Conservation (phyloP, 2,329 filamentous ascomycete genomes). For the Colletotrichum salicis region DNA sequence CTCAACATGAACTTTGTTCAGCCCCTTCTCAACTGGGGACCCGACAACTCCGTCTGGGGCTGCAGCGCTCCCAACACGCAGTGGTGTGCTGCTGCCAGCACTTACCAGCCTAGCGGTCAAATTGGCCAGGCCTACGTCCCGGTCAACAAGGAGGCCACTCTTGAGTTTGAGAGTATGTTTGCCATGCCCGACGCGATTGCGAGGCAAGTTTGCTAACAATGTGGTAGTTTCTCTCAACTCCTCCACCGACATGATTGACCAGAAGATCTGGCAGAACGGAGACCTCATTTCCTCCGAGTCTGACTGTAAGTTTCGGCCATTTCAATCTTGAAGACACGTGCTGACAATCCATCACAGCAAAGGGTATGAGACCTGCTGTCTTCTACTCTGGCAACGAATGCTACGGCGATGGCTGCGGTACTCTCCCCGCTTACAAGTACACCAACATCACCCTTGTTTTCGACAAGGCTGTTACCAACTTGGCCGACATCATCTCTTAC, state of each 20-base stretch:
- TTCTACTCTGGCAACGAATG: conserved; percentile 28
- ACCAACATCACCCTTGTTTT: conserved; percentile 27
- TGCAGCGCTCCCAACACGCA: conserved; percentile 25
- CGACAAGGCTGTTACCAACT: conserved; percentile 10
- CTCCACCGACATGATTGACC: conserved; percentile 20
- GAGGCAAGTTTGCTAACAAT: not conserved
- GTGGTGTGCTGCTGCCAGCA: conserved; percentile 23
- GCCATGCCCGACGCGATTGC: not conserved
- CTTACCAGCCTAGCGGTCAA: conserved; percentile 14
- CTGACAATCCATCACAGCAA: conserved; percentile 8
- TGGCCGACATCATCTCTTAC: conserved; percentile 14
- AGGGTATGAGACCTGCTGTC: conserved; percentile 20
- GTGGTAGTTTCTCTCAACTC: conserved; percentile 13
- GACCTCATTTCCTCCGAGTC: conserved; percentile 17
- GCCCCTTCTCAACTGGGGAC: conserved; percentile 25
- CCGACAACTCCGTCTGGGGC: conserved; percentile 16
- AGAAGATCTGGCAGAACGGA: conserved; percentile 16
- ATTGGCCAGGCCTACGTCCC: conserved; percentile 19
- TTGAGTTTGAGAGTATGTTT: conserved; percentile 21
- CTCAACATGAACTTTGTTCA: conserved; percentile 24
- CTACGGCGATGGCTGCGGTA: conserved; percentile 23
- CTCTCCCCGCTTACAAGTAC: conserved; percentile 10
- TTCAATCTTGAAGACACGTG: not conserved
- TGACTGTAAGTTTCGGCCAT: conserved; percentile 2
- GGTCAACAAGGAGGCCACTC: conserved; percentile 9